These are phyloP conservation scores for Backusella liffmaniae DNA, from an alignment of 192 early-diverging fungal species.

Conservation along the genomic window DNA sequence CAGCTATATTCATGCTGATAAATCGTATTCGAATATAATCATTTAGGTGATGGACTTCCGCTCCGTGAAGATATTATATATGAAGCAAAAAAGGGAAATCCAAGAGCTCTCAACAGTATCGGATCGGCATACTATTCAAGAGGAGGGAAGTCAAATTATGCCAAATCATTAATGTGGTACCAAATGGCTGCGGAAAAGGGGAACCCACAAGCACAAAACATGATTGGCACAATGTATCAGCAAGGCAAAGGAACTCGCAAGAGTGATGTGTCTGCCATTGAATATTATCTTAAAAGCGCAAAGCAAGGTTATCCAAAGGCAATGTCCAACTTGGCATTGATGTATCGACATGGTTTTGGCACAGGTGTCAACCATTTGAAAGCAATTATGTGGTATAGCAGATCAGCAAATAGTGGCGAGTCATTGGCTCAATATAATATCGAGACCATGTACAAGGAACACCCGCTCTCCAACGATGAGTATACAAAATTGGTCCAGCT, in stretches of 20 bases:
- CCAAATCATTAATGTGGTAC: background rate
- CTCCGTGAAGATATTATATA: background rate
- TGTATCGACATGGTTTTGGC: background rate
- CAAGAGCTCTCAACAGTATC: background rate
- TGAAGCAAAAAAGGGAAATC: background rate
- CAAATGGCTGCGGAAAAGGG: background rate
- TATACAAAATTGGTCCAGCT: background rate
- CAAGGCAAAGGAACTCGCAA: background rate
- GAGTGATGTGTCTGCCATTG: background rate
- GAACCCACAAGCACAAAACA: background rate
- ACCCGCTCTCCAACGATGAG: background rate
- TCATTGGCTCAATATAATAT: background rate
- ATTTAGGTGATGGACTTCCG: background rate
- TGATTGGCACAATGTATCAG: constrained; percentile 2
- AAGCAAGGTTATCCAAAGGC: background rate
- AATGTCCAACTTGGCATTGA: background rate
- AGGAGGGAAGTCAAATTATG: background rate
- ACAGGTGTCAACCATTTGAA: background rate
- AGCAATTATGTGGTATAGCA: background rate
- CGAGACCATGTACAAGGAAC: background rate
- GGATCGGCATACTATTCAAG: background rate
- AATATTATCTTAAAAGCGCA: background rate
- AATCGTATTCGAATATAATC: background rate
- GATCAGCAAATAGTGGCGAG: background rate
- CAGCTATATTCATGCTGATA: background rate